These are phyloP conservation scores for Sugiyamaella boreocaroliniensis DNA, from an alignment of 805 yeast species.

Conservation along the genomic window DNA sequence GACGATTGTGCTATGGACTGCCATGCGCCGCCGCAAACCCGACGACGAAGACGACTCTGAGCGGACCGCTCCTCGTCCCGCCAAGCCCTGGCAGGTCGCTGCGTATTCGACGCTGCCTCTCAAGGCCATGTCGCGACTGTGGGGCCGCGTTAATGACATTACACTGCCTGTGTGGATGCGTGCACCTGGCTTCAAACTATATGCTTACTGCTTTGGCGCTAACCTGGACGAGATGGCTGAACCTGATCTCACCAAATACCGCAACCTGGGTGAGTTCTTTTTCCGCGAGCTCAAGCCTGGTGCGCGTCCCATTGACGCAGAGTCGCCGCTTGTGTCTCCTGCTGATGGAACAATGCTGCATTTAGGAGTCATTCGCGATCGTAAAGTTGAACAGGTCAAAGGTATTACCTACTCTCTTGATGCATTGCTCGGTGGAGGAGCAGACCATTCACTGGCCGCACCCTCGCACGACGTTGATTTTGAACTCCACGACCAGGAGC, in stretches of 20 bases:
- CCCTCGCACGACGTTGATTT: conserved; percentile 33
- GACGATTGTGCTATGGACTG: conserved; percentile 17
- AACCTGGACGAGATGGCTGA: conserved; percentile 84
- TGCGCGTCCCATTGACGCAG: conserved; percentile 65
- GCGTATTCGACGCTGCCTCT: conserved; percentile 86
- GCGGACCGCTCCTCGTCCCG: conserved; percentile 36
- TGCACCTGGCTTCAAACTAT: conserved; percentile 70
- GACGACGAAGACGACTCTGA: conserved; percentile 8
- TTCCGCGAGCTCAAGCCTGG: conserved; percentile 76
- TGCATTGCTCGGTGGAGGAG: conserved; percentile 62
- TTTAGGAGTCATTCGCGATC: conserved; percentile 75
- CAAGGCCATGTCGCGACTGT: conserved; percentile 81
- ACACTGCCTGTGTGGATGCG: conserved; percentile 85
- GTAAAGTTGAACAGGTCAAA: conserved; percentile 83
- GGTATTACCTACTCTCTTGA: conserved; percentile 91
- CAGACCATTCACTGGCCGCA: conserved; percentile 9
- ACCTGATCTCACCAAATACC: conserved; percentile 65
- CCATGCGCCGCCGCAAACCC: conserved; percentile 10
- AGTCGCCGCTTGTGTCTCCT: conserved; percentile 71
- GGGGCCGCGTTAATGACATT: conserved; percentile 88
- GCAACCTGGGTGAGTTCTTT: conserved; percentile 84
- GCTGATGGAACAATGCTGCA: conserved; percentile 89
- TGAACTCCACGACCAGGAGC: conserved; percentile 24
- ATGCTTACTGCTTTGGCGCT: conserved; percentile 77
- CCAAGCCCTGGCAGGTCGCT: conserved; percentile 81